Conservation (phyloP, 2,329 filamentous ascomycete species). For the Trichoderma asperellum region DNA sequence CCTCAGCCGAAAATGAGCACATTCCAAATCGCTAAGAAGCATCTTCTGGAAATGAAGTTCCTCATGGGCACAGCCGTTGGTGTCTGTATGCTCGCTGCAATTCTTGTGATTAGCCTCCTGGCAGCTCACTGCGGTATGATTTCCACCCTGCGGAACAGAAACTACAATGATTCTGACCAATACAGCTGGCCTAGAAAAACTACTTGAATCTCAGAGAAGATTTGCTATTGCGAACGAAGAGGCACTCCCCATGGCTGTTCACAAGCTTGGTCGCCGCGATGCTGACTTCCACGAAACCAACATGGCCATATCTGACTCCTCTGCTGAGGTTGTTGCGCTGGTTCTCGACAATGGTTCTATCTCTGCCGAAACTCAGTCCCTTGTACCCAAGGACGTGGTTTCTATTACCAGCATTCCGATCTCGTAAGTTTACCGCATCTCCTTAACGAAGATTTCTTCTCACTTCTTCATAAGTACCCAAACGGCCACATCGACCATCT, state of each 20-base stretch:
- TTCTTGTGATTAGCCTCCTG: slow-evolving; percentile 40
- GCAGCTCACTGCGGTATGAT: slow-evolving; percentile 37
- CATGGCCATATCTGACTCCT: slow-evolving; percentile 10
- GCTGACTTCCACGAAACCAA: slow-evolving; percentile 32
- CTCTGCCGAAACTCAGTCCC: slow-evolving; percentile 15
- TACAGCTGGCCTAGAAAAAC: slow-evolving; percentile 9
- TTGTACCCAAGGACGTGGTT: not conserved
- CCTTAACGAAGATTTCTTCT: not conserved
- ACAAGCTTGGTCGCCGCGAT: slow-evolving; percentile 33
- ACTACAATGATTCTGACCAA: not conserved
- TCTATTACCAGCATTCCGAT: slow-evolving; percentile 39
- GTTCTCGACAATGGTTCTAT: slow-evolving; percentile 26
- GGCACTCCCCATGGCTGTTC: slow-evolving; percentile 30
- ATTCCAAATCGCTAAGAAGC: not conserved
- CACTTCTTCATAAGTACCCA: slow-evolving; percentile 37
- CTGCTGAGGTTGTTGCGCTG: slow-evolving; percentile 29
- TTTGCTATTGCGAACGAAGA: not conserved
- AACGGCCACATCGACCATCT: slow-evolving; percentile 42
- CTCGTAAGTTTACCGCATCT: slow-evolving; percentile 39
- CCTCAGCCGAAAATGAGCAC: slow-evolving; percentile 8
- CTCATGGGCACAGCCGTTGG: slow-evolving; percentile 28
- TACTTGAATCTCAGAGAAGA: slow-evolving; percentile 5
- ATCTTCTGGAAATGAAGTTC: slow-evolving; percentile 29
- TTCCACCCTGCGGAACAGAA: not conserved
- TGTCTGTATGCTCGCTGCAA: slow-evolving; percentile 31